These are phyloP conservation scores for Phytophthora pistaciae DNA, from an alignment of 352 stramenopile species.

Conservation along the genomic window DNA sequence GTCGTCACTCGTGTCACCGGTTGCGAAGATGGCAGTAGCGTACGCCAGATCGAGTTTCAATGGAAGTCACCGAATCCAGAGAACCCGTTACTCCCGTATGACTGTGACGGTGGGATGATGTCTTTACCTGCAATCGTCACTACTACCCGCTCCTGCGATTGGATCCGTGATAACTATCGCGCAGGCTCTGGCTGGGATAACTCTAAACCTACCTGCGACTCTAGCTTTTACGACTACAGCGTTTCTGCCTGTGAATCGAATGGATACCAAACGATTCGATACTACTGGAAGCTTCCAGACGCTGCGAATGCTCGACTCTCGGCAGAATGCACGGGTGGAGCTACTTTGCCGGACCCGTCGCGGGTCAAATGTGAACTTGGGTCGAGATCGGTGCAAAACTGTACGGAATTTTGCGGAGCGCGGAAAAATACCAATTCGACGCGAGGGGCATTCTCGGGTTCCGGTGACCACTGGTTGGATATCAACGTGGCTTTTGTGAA, in stretches of 20 bases:
- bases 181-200: conserved; percentile 38
- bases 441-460: neutral
- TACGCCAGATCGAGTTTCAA: conserved; percentile 28
- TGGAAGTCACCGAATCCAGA: conserved; percentile 37
- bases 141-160: conserved; percentile 44
- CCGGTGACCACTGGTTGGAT: conserved; percentile 1
- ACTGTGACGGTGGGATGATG: conserved; percentile 40
- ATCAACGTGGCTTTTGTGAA: conserved; percentile 2
- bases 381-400: neutral
- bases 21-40: conserved; percentile 29
- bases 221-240: conserved; percentile 39
- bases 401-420: neutral
- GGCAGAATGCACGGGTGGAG: conserved; percentile 35
- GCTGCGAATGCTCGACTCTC: conserved; percentile 17
- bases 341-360: conserved; percentile 8
- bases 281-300: conserved; percentile 41
- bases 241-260: conserved; percentile 32
- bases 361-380: neutral
- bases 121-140: conserved; percentile 24
- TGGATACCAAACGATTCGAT: conserved; percentile 20
- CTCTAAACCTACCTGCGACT: conserved; percentile 39
- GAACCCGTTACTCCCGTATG: conserved; percentile 32
- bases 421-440: neutral
- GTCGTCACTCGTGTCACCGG: conserved; percentile 24
- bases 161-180: conserved; percentile 30